Percentiles rank a stretch among this genome's conserved stretches.
These are phyloP conservation scores for Macaranga tanarius DNA, from an alignment of 441 rosid genomes.

Conservation along the genomic window DNA sequence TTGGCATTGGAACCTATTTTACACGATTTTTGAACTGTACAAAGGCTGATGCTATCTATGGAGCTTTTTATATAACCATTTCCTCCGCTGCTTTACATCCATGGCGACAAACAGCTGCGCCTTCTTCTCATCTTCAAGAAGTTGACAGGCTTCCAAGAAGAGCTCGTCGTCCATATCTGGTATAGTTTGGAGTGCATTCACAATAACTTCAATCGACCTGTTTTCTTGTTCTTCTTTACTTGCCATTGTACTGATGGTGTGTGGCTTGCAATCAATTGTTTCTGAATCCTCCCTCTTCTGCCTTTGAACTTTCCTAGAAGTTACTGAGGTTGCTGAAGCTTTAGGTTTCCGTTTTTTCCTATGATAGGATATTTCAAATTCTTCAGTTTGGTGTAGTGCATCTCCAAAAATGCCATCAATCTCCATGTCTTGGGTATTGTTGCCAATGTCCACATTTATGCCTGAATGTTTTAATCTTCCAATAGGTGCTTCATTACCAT, in stretches of 20 bases:
- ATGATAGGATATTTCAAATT: conserved; percentile 25
- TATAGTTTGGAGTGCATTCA: conserved; percentile 50
- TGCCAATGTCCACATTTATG: conserved; percentile 24
- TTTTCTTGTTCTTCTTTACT: conserved; percentile 17
- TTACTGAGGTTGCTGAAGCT: conserved; percentile 21
- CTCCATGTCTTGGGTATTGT: conserved; percentile 18
- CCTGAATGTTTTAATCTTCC: conserved; percentile 25
- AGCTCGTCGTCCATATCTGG: conserved; percentile 51
- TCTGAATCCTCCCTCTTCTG: conserved; percentile 27
- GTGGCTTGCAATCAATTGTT: conserved; percentile 12
- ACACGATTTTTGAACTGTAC: conserved; percentile 4
- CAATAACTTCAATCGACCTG: conserved; percentile 42
- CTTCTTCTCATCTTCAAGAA: conserved; percentile 46
- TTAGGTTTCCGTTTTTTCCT: conserved; percentile 34
- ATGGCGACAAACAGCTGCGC: conserved; percentile 44
- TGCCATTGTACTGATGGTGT: conserved; percentile 2
- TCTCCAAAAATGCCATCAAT: conserved; percentile 29
- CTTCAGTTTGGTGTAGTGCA: conserved; percentile 25
- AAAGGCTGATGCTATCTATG: conserved; percentile 13
- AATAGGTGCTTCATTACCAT: conserved; percentile 8
- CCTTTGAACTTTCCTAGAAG: conserved; percentile 33
- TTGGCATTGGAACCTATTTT: neutral
- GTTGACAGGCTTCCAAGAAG: conserved; percentile 52
- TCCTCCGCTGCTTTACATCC: conserved; percentile 40
- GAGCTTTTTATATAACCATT: conserved; percentile 48